A percentile compares a stretch with the other conserved stretches of the same genome.
These are phyloP conservation scores for Trametes pubescens DNA, from an alignment of 1,284 basidiomycete genomes.

Conservation along the genomic window DNA sequence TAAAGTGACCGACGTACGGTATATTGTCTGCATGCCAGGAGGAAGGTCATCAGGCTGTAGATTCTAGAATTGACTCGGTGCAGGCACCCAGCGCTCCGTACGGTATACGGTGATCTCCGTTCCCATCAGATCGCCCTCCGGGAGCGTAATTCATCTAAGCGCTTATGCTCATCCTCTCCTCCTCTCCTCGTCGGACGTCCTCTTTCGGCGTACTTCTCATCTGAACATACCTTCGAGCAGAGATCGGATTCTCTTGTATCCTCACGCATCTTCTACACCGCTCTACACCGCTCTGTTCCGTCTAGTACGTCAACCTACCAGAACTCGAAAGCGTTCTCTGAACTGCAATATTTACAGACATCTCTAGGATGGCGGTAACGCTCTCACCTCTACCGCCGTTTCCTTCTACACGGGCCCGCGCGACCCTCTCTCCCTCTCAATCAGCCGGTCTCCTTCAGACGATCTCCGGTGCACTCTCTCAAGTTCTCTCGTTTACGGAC, in stretches of 20 bases:
- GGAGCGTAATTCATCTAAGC: neutral
- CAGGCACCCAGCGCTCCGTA: too few relatives aligned
- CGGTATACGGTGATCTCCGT: neutral
- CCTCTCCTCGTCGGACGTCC: neutral
- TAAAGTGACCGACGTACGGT: too few relatives aligned
- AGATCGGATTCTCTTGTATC: too few relatives aligned
- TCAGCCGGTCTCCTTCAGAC: slow-evolving; percentile 55
- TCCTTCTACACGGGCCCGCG: slow-evolving; percentile 59
- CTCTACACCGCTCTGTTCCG: too few relatives aligned
- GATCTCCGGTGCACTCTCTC: slow-evolving; percentile 55
- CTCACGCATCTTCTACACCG: too few relatives aligned
- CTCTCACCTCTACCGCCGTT: slow-evolving; percentile 52
- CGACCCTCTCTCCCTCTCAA: slow-evolving; percentile 61
- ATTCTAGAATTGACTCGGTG: too few relatives aligned
- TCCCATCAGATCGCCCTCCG: neutral
- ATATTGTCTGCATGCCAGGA: too few relatives aligned
- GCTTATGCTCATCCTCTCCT: neutral
- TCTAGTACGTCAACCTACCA: too few relatives aligned
- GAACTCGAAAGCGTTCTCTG: too few relatives aligned
- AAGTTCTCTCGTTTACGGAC: slow-evolving; percentile 56
- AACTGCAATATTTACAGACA: neutral
- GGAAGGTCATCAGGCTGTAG: too few relatives aligned
- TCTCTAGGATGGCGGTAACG: slow-evolving; percentile 23
- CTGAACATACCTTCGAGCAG: too few relatives aligned
- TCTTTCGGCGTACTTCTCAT: too few relatives aligned